Base-by-base conservation (phyloP, 1,284 basidiomycete genomes). In the Ganoderma resinaceum region DNA sequence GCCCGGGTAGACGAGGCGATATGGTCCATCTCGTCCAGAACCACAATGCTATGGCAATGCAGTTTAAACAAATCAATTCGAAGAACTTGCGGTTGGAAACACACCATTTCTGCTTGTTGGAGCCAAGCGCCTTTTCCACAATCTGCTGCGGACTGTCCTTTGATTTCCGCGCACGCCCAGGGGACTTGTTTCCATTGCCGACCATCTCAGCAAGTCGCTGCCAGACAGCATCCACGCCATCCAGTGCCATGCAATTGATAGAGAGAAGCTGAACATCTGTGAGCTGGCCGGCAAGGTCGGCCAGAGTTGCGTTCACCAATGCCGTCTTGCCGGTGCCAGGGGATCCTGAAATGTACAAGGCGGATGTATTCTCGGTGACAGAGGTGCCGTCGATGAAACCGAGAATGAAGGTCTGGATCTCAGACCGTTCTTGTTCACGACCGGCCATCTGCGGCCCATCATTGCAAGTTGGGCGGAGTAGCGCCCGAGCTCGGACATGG, bases 291-390 rank as follows among this genome's bases (percentile, higher is more conserved):
- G 80, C 78, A 42, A 83, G 68, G 1, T 74, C 73, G 6, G 73
- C 79, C 33, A 95, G 77, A 59, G 93, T 80, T 5, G 87, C 82
- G 75, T 91, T 92, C 40, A 95, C 87, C 11, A 95, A 82, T 0
- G 93, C 93, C 1, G 93, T 95, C 81, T 95, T 95, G 35, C 93
- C 93, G 6, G 92, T 92, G 0, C 93, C 93, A 18, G 93, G 93
- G 0, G 91, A 85, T 37, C 93, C 93, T 20, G 93, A 94, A 63
- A 95, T 89, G 77, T 93, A 95, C 64, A 95, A 82, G 37, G 85
- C 83, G 18, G 83, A 82, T 5, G 55, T 23, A 20, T 78, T 74
- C 12, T 75, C 75, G 29, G 76, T 74, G 20, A 79, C 71, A 62
- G 76, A 76, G 40, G 76, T 70, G n/a, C 75, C 74, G 35, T 72